Evolutionary conservation across 2,329 filamentous ascomycete genomes (phyloP).

Genomic region (Exophiala xenobiotica): DNA sequence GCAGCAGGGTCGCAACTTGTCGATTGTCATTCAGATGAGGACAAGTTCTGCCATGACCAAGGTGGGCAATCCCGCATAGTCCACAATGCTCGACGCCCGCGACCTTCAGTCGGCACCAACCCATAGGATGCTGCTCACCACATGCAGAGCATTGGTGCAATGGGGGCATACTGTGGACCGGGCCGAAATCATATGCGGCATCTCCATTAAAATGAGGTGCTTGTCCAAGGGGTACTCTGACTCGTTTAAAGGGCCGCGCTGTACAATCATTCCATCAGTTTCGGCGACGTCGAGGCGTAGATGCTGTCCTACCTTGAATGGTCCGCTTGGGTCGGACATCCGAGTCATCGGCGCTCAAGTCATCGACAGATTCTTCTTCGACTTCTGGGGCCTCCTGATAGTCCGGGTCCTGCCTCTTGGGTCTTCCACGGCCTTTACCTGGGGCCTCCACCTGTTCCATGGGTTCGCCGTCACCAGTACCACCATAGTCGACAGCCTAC

Average conservation of each 20-base stretch:
- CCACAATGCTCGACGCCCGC: conserved; percentile 62
- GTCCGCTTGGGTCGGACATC: conserved; percentile 20
- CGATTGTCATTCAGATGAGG: conserved; percentile 63
- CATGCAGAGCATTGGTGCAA: conserved; percentile 54
- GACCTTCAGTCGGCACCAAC: conserved; percentile 61
- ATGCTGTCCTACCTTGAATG: conserved; percentile 22
- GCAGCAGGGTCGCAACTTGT: conserved; percentile 64
- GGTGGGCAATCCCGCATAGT: conserved; percentile 64
- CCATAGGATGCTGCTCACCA: conserved; percentile 51
- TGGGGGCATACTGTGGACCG: conserved; percentile 20
- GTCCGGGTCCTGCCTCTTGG: conserved; percentile 29
- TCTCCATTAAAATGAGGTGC: conserved; percentile 31
- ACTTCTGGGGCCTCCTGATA: conserved; percentile 51
- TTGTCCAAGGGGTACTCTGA: conserved; percentile 32
- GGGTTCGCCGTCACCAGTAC: conserved; percentile 11
- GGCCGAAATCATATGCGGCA: conserved; percentile 18
- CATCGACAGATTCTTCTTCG: conserved; percentile 49
- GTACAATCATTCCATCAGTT: conserved; percentile 11
- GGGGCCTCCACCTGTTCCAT: background rate
- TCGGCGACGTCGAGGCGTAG: conserved; percentile 9
- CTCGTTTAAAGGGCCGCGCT: conserved; percentile 43
- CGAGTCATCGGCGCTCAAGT: conserved; percentile 33
- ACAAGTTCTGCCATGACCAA: conserved; percentile 56
- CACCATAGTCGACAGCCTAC: conserved; percentile 29
- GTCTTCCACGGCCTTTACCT: background rate